Evolutionary conservation across 129 eudicot genomes (phyloP), one percentile per base, ranked within the genome.

Genomic region (Lonicera japonica): DNA sequence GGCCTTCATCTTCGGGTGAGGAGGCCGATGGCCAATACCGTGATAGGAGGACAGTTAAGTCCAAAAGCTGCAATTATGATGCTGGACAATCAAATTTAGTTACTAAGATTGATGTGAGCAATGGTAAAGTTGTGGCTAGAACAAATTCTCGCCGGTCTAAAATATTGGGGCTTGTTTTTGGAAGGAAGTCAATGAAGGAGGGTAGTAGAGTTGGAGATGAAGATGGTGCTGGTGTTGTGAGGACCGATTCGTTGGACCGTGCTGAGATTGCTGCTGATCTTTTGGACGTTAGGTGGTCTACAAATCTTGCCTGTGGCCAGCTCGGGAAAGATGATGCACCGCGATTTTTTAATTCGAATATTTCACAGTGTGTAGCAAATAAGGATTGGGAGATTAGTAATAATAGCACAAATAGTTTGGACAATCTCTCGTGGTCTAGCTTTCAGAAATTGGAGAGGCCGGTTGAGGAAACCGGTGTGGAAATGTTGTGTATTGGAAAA

Each of bases 241-340:
- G 88, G 62, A 48, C 72, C 34, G 79, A 67, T 0, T 82, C 94
- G 8, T 60, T 88, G 73, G 95, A 94, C 62, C 79, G 83, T 59
- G 96, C 94, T 70, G 94, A 88, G 82, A 79, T 94, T 56, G 96
- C 99, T 45, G 99, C 96, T 29, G 96, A 94, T 75, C 81, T 94
- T 5, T 81, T 94, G 82, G 99, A 94, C 25, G 70, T 89, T 65
- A 83, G 75, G 68, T 88, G 99, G 99, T 85, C 94, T 1, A 85
- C 89, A 9, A 94, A 83, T 77, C 81, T 83, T 68, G 69, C 69
- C 11, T 70, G 86, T 1, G 58, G 76, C 57, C 80, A 58, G 69
- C 41, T 24, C 56, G 22, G 39, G 23, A 79, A 61, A 8, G 79
- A 73, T 43, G 71, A 21, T 11, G 25, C 58, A 53, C 73, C 78